Conservation (phyloP, 2,329 filamentous ascomycete species). For the Chaetomiaceae sp. region DNA sequence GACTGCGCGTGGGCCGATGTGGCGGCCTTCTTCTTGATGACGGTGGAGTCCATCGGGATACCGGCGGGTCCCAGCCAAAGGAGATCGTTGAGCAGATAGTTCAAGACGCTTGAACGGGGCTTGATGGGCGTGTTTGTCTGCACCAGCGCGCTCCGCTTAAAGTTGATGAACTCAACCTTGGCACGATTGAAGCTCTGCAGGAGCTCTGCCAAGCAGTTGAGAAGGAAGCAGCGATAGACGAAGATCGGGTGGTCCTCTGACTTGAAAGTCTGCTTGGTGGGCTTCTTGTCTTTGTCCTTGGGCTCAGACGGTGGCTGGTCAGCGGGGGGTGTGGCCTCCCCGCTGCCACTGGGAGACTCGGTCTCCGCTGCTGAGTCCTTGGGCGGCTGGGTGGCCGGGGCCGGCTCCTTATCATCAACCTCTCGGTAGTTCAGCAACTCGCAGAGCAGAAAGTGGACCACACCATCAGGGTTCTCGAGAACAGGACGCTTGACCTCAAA, state of each 20-base stretch:
- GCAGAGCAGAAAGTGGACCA: slow-evolving; percentile 89
- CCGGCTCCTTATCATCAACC: slow-evolving; percentile 75
- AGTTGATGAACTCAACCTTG: slow-evolving; percentile 99
- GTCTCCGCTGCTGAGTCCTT: slow-evolving; percentile 40
- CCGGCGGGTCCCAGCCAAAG: slow-evolving; percentile 56
- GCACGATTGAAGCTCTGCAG: slow-evolving; percentile 87
- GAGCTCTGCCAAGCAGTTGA: slow-evolving; percentile 87
- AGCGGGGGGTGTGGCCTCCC: slow-evolving; percentile 25
- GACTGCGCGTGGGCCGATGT: slow-evolving; percentile 84
- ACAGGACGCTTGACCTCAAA: slow-evolving; percentile 73
- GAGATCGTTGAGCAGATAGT: slow-evolving; percentile 84
- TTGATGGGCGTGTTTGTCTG: slow-evolving; percentile 86
- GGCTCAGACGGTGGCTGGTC: slow-evolving; percentile 21
- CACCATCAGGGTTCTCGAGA: slow-evolving; percentile 88
- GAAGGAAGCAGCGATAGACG: slow-evolving; percentile 89
- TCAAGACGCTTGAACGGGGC: slow-evolving; percentile 84
- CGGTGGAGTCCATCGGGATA: slow-evolving; percentile 67
- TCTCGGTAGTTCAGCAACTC: slow-evolving; percentile 90
- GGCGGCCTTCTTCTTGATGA: slow-evolving; percentile 76
- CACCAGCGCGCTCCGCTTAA: slow-evolving; percentile 84
- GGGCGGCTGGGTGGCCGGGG: slow-evolving; percentile 34
- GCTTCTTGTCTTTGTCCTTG: slow-evolving; percentile 53
- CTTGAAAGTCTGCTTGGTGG: slow-evolving; percentile 74
- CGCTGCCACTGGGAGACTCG: slow-evolving; percentile 32
- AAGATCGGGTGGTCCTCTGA: slow-evolving; percentile 92